Percentiles rank a stretch among this genome's conserved stretches.
Evolutionary conservation across 768 basidiomycete genomes (phyloP).

Genomic region (Podaxis sp.): DNA sequence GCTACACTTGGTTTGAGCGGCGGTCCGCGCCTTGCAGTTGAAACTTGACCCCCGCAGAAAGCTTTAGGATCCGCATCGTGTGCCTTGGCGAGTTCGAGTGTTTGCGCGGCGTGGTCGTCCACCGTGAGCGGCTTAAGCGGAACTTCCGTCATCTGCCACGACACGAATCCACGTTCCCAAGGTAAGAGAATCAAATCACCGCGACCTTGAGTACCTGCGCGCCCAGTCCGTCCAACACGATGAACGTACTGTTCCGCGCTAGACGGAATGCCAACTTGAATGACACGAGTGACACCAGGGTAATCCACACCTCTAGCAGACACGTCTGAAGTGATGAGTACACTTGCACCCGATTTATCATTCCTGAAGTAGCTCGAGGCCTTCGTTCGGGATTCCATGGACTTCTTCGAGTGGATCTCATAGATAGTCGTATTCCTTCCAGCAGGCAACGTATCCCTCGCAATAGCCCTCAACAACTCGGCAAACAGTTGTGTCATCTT

Average conservation of each 20-base stretch:
- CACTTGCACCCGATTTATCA: constrained; percentile 49
- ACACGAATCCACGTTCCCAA: constrained; percentile 74
- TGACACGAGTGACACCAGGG: constrained; percentile 83
- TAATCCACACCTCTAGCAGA: constrained; percentile 91
- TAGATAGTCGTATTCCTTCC: constrained; percentile 54
- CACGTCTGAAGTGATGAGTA: constrained; percentile 86
- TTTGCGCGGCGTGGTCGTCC: constrained; percentile 44
- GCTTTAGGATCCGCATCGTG: constrained; percentile 44
- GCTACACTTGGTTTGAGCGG: constrained; percentile 10
- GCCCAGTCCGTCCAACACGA: constrained; percentile 83
- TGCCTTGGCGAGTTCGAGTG: constrained; percentile 44
- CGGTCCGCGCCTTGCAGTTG: not conserved
- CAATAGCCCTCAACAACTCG: constrained; percentile 55
- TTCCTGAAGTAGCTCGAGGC: constrained; percentile 63
- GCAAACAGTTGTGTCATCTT: constrained; percentile 80
- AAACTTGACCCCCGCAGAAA: constrained; percentile 27
- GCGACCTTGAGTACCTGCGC: constrained; percentile 60
- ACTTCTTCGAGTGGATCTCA: constrained; percentile 82
- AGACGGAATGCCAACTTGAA: constrained; percentile 84
- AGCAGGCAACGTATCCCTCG: constrained; percentile 45
- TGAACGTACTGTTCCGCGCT: constrained; percentile 77
- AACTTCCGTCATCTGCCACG: constrained; percentile 59
- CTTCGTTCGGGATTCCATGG: constrained; percentile 54
- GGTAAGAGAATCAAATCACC: constrained; percentile 81
- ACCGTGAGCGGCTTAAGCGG: constrained; percentile 64